Base-by-base conservation (phyloP, 306 rosid genomes). In the Dalbergia cultrata region DNA sequence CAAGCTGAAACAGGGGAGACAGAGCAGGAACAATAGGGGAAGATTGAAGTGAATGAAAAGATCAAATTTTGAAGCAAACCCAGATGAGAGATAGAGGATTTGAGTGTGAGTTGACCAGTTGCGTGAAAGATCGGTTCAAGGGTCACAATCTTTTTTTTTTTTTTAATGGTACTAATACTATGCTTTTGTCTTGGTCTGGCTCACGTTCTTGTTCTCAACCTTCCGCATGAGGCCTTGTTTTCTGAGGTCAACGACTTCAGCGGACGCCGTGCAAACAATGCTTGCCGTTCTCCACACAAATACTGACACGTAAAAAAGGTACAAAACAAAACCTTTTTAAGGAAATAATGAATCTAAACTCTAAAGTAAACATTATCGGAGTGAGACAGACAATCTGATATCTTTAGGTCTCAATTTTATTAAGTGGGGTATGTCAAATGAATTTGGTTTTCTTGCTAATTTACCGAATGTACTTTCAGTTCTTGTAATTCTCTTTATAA, bases 1-100 rank as follows among this genome's bases (percentile, higher is more conserved):
- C 31, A 62, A 79, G 76, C 31, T 63, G 59, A 72, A 62, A 43
- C 57, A 71, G 82, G 35, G 76, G 75, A 53, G 63, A 65, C 33
- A 22, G 70, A 41, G 65, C 10, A 63, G 34, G 78, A 54, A 67
- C 31, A 72, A 37, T 58, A 0, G 49, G 43, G 45, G 53, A 4
- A 56, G 44, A 61, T 35, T 26, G 70, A 53, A 44, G 59, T 58
- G 26, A 41, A 21, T 34, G 52, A 8, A 22, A 43, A 49, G 13
- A 22, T 6, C 7, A 56, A 80, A 65, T 52, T 70, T 70, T 75
- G 84, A 81, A 66, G 82, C 9, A 67, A 79, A 26, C 71, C 52
- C 67, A 59, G 45, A 37, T 34, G 33, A 56, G 39, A 74, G 39
- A 41, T 4, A 14, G 11, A 6, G 43, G 10, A 59, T 17, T 79